Evolutionary conservation across 768 basidiomycete genomes (phyloP), one percentile per base, ranked within the genome.

Genomic region (Auricularia cornea): DNA sequence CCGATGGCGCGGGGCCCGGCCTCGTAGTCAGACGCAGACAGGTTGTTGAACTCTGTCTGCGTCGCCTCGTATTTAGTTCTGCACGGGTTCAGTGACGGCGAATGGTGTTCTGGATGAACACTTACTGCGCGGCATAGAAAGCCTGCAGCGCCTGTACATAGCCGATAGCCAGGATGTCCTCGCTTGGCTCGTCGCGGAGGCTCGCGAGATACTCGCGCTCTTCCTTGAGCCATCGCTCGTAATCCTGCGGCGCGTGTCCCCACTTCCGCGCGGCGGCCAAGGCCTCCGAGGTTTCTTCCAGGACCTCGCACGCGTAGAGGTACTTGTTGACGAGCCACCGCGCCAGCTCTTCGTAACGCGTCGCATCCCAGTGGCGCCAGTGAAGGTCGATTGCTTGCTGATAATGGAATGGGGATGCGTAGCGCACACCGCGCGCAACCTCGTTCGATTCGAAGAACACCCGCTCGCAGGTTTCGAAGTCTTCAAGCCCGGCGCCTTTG

Each of bases 401-500:
- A 1, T 69, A 68, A 63, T 74, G 74, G 48, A 72, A 75, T 2
- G 38, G 14, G 0, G 68, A 62, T 1, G 71, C 64, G n/a, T 72
- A 65, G 0, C 69, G 62, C 6, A 48, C 44, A 18, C 44, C 52
- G 1, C 52, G 51, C 4, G 71, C 73, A 18, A 70, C 62, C 2
- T 31, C 52, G 62, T 74, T 75, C 3, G 70, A 73, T 2, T 66
- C 62, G 1, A 67, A 63, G 60, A 73, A 75, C n/a, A 68, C 51
- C 3, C 70, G 71, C 32, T 75, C 71, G 38, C 69, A 70, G 1
- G 66, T 68, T 60, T 75, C 70, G 26, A 70, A 69, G 52, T 73
- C 70, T 29, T 68, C 68, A 20, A 68, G 66, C 3, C 74, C 71
- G 2, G 64, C 65, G 6, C 72, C 72, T 5, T 52, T 18, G 31